A percentile compares a stretch with the other conserved stretches of the same genome.
These are phyloP conservation scores for Pseudozyma hubeiensis DNA, from an alignment of 1,284 basidiomycete genomes.

Conservation along the genomic window DNA sequence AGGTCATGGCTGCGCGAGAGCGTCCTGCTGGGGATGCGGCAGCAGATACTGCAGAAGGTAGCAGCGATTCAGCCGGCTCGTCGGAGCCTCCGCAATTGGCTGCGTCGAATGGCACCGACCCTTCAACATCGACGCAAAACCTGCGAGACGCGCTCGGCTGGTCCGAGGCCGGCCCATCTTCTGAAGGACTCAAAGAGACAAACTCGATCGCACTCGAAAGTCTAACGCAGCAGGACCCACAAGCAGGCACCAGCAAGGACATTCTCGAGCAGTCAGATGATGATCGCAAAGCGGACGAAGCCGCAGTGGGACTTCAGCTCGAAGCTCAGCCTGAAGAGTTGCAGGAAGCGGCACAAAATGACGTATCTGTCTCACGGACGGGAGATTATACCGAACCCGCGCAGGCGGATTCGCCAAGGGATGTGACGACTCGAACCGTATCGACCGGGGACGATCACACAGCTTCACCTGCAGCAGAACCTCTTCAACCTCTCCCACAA, in stretches of 20 bases:
- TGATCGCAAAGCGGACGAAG: too few relatives aligned
- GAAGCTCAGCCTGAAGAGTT: neutral
- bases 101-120: neutral
- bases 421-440: neutral
- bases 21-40: neutral
- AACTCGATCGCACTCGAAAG: too few relatives aligned
- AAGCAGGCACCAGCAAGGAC: too few relatives aligned
- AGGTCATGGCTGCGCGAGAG: neutral
- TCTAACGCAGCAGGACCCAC: too few relatives aligned
- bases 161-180: constrained; percentile 12
- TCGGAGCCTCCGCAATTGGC: neutral
- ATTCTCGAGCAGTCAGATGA: too few relatives aligned
- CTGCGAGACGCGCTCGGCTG: constrained; percentile 23
- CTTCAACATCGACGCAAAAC: neutral
- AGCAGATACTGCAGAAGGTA: neutral
- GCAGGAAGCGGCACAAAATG: neutral
- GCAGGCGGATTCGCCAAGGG: neutral
- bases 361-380: neutral
- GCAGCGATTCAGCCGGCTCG: neutral
- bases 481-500: neutral
- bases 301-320: too few relatives aligned
- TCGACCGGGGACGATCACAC: neutral
- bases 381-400: neutral
- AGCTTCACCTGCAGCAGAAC: neutral
- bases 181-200: neutral